Conservation (phyloP, 129 eudicot genomes). For the Flaveria ramosissima region DNA sequence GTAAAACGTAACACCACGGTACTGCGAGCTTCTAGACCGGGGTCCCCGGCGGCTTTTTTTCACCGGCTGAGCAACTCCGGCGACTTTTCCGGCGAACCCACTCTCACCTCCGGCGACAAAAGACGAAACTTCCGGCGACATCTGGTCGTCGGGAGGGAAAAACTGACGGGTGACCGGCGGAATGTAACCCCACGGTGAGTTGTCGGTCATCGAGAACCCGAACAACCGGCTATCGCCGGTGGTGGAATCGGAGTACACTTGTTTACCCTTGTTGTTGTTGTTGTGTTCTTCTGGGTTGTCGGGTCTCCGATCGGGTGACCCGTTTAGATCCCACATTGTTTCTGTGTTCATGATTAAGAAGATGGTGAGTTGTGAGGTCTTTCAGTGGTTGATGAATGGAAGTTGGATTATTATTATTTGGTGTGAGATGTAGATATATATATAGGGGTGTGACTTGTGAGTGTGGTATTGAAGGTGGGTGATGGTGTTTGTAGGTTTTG, state of each 20-base stretch:
- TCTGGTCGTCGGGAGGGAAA: constrained; percentile 64
- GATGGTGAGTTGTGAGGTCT: too few species aligned
- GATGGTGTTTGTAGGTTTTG: too few species aligned
- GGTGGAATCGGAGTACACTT: constrained; percentile 42
- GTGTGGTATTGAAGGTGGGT: too few species aligned
- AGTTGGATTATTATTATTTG: too few species aligned
- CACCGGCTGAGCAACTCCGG: constrained; percentile 50
- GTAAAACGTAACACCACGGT: constrained; percentile 92
- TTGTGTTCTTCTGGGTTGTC: constrained; percentile 18
- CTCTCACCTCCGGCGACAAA: constrained; percentile 16
- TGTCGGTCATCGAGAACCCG: constrained; percentile 47
- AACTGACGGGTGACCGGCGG: constrained; percentile 72
- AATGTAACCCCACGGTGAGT: constrained; percentile 30
- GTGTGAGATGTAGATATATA: too few species aligned
- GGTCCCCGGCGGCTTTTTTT: constrained; percentile 97
- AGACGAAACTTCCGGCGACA: constrained; percentile 25
- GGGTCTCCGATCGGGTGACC: constrained; percentile 51
- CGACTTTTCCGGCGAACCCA: constrained; percentile 6
- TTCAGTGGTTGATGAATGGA: too few species aligned
- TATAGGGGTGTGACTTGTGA: too few species aligned
- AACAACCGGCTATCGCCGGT: constrained; percentile 40
- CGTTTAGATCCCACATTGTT: constrained; percentile 92
- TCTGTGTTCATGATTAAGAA: not conserved
- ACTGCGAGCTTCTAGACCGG: constrained; percentile 88
- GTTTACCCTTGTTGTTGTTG: constrained; percentile 51